phyloP scores from a whole-genome alignment of 2,329 filamentous ascomycete species.

The Phoma herbarum region DNA sequence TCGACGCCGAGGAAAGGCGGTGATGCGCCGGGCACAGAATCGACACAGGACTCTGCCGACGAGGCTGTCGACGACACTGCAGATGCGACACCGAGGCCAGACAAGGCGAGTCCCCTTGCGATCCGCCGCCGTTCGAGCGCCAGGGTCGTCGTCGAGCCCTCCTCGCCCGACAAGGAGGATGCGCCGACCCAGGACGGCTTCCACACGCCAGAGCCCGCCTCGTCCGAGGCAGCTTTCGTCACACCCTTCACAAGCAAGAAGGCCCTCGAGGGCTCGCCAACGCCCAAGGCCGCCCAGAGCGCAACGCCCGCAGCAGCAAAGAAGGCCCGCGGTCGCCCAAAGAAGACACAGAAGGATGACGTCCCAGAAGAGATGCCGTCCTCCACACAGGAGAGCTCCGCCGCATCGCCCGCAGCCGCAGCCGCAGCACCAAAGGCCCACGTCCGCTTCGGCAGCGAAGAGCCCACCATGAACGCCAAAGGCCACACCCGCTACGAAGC shows the following conservation, averaged over 20 bases:
- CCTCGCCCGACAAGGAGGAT: not conserved
- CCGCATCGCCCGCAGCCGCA: constrained; percentile 23
- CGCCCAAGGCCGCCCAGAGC: constrained; percentile 29
- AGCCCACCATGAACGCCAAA: constrained; percentile 34
- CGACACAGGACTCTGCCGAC: constrained; percentile 14
- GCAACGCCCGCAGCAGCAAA: constrained; percentile 29
- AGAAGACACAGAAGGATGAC: constrained; percentile 23
- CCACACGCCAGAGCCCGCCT: constrained; percentile 36
- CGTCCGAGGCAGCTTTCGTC: constrained; percentile 29
- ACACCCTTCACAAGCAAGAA: constrained; percentile 37
- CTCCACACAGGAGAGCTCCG: constrained; percentile 38
- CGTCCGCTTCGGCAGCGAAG: constrained; percentile 50
- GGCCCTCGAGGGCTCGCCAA: constrained; percentile 34
- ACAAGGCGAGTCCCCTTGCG: constrained; percentile 23
- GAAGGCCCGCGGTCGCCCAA: constrained; percentile 29
- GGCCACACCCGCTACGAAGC: constrained; percentile 25
- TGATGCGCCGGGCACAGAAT: not conserved
- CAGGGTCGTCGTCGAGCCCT: constrained; percentile 32
- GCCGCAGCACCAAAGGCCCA: constrained; percentile 33
- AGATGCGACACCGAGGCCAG: constrained; percentile 23
- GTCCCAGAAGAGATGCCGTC: constrained; percentile 38
- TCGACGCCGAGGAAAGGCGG: constrained; percentile 18
- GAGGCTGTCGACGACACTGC: constrained; percentile 27
- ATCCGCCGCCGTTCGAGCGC: constrained; percentile 37
- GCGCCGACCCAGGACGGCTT: constrained; percentile 28